Evolutionary conservation across 768 basidiomycete species (phyloP).

Genomic region (Strobilomyces echinocephalus): DNA sequence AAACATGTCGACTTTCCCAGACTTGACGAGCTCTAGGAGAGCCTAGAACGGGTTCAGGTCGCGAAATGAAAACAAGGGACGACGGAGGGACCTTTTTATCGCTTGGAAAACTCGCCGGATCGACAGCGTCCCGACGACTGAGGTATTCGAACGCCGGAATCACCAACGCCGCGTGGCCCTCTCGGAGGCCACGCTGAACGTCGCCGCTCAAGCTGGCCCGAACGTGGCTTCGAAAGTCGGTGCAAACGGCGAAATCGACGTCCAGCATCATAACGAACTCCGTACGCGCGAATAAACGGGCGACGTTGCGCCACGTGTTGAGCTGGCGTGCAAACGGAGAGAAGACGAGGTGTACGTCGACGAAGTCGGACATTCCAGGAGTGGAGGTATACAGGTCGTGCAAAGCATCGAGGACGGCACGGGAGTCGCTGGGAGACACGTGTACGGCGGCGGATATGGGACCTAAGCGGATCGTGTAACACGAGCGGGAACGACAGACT

Average conservation of each 20-base stretch:
- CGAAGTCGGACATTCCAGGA: conserved; percentile 58
- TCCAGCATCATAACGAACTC: conserved; percentile 89
- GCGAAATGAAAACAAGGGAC: background rate
- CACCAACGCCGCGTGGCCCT: conserved; percentile 68
- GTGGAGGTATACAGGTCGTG: conserved; percentile 65
- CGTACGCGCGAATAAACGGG: conserved; percentile 78
- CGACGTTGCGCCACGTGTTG: conserved; percentile 87
- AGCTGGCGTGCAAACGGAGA: conserved; percentile 80
- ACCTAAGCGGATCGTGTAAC: conserved; percentile 37
- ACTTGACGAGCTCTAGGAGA: conserved; percentile 55
- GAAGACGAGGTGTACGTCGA: conserved; percentile 84
- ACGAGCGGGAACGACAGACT: background rate
- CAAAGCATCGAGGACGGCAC: conserved; percentile 55
- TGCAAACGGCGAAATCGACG: conserved; percentile 82
- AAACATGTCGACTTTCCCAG: conserved; percentile 64
- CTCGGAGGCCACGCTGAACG: conserved; percentile 41
- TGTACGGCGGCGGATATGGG: conserved; percentile 85
- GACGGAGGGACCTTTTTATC: conserved; percentile 52
- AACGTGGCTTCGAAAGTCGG: conserved; percentile 65
- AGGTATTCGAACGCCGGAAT: conserved; percentile 82
- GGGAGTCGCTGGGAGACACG: conserved; percentile 41
- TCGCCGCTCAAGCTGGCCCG: conserved; percentile 35
- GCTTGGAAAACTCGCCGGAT: conserved; percentile 56
- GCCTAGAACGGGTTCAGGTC: conserved; percentile 29
- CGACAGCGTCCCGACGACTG: conserved; percentile 57